Evolutionary conservation across 192 early-diverging fungal species (phyloP), one percentile per base, ranked within the genome.

Genomic region (Podila epigama): DNA sequence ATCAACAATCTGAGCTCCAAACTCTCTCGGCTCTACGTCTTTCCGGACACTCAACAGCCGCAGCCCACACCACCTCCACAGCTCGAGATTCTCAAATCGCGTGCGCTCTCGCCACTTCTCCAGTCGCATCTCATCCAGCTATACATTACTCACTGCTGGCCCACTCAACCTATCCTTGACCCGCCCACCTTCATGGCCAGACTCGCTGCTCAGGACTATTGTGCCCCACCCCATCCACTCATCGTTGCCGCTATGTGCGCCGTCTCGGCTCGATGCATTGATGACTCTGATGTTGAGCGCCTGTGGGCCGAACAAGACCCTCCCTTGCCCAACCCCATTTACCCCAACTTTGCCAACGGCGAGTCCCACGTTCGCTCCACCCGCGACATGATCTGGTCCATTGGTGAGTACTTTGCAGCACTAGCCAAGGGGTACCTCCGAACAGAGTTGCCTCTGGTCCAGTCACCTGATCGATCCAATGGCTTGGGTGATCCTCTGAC

Each of bases 1-100:
- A 77, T 77, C 39, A 77, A 77, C 61, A 68, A 20, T 64, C 58
- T 77, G 73, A 77, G 73, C 60, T 55, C 60, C 32, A 77, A 77
- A 48, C 66, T 77, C 66, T 59, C 73, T 52, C 73, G 73, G 60
- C 73, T 77, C 51, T 77, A 42, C 51, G 60, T 77, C 34, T 77
- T 77, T 27, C 66, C 66, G 61, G 73, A 77, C 20, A 36, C 41
- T n/a, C 32, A 62, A 15, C 37, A 67, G 22, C 48, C 73, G 4
- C 60, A 48, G 13, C 42, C 37, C 12, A 36, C 73, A 1, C 73
- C 73, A 9, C 73, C 73, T 9, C 73, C 73, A 9, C 66, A 77
- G 37, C 73, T 68, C 39, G 66, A 62, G 50, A 77, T 77, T 41
- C 55, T 68, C 3, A 65, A 77, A 39, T 77, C 73, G 54, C 73